Base-by-base conservation (phyloP, 441 rosid species). In the Gossypium aridum region DNA sequence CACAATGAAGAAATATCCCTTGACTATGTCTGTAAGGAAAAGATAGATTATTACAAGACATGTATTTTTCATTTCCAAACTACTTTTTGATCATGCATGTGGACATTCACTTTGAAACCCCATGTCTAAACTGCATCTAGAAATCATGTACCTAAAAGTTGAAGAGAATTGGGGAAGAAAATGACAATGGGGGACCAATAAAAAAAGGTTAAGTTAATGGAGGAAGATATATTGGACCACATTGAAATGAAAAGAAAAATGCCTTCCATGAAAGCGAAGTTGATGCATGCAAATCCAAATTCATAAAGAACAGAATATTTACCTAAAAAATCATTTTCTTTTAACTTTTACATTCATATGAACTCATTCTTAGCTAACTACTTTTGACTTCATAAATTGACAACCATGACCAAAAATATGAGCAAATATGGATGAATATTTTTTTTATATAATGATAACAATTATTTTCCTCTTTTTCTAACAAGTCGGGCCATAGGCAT, bases 61-160 rank as follows among this genome's bases (percentile, higher is more conserved):
- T 68, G 72, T n/a, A 23, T 23, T 49, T 68, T 17, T 68, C 60
- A 68, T 68, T 68, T 68, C 53, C 72, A 68, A 68, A 68, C 72
- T 54, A 68, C 14, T 57, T 49, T 34, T 20, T 68, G 59, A 68
- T 68, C 72, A 68, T 68, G 60, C 72, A 49, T 25, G 43, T 8
- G 43, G n/a, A n/a, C 60, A 49, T 68, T 68, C 72, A 14, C 22
- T 25, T 17, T 49, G 23, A 39, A 34, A 34, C 43, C 51, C 34
- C 43, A 68, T 49, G 43, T 8, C 22, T 25, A 14, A 68, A 20
- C 60, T 49, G 72, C 7, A 7, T 49, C 59, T 49, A 68, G n/a
- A 68, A 25, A 49, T 25, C 59, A 49, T 14, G 72, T 17, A n/a
- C 3, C 54, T 49, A 53, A 54, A 54, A 54, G 22, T 54, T 16